phyloP scores from a whole-genome alignment of 306 rosid species.

The Sindora glabra region DNA sequence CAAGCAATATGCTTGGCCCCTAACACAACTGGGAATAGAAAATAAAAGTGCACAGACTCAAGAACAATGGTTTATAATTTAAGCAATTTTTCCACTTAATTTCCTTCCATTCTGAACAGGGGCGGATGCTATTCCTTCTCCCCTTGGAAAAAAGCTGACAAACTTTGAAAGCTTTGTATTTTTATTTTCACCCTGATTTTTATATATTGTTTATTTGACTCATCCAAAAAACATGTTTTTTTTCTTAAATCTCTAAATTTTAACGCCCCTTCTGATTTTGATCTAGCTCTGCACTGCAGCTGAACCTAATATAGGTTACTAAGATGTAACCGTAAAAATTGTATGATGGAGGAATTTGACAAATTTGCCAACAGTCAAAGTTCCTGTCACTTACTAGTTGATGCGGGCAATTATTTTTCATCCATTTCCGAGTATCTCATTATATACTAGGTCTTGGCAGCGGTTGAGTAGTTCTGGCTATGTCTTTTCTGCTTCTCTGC shows the following conservation, averaged over 20 bases:
- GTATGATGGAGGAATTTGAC: conserved; percentile 11
- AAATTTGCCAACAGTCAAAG: too few relatives aligned
- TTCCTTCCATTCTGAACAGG: background rate
- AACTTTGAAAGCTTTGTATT: too few relatives aligned
- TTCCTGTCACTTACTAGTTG: background rate
- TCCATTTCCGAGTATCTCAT: conserved; percentile 16
- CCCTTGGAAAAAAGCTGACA: too few relatives aligned
- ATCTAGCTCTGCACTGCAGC: too few relatives aligned
- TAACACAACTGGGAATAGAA: background rate
- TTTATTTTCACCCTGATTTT: too few relatives aligned
- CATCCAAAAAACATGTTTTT: too few relatives aligned
- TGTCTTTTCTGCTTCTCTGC: conserved; percentile 94
- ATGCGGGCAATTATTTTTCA: conserved; percentile 12
- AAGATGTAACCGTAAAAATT: too few relatives aligned
- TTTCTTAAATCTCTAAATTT: too few relatives aligned
- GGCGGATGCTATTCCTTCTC: too few relatives aligned
- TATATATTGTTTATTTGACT: too few relatives aligned
- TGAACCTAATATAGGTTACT: too few relatives aligned
- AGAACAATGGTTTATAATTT: conserved; percentile 7
- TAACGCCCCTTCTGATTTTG: too few relatives aligned
- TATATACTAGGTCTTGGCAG: conserved; percentile 40
- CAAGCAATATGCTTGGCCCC: background rate
- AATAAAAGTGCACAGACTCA: background rate
- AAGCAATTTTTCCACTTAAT: background rate
- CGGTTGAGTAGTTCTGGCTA: conserved; percentile 95